These are phyloP conservation scores for Plasmodium coatneyi DNA, from an alignment of 169 alveolate species.

Conservation along the genomic window DNA sequence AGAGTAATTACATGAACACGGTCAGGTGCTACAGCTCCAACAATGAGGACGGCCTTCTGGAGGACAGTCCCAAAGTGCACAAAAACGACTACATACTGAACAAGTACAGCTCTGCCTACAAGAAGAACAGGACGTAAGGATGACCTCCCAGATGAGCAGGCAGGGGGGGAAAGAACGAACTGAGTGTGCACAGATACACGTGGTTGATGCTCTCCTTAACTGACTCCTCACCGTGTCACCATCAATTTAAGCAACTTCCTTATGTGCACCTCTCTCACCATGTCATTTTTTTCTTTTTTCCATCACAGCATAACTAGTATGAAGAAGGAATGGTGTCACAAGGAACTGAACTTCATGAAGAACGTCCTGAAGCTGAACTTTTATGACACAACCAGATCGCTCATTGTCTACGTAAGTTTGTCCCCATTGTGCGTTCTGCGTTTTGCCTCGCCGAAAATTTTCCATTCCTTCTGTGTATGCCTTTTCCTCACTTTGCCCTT, in stretches of 20 bases:
- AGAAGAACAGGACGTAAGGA: slow-evolving; percentile 56
- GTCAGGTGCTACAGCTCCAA: slow-evolving; percentile 51
- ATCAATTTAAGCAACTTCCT: background rate
- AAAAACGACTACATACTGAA: slow-evolving; percentile 46
- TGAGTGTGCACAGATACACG: background rate
- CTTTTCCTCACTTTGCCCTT: background rate
- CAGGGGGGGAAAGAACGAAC: background rate
- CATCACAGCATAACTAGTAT: slow-evolving; percentile 36
- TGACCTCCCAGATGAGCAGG: background rate
- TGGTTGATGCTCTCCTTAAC: background rate
- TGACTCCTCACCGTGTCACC: background rate
- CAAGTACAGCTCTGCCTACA: slow-evolving; percentile 44
- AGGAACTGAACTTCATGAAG: slow-evolving; percentile 67
- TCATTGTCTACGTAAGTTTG: slow-evolving; percentile 56
- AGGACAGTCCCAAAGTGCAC: slow-evolving; percentile 2
- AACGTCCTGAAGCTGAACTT: slow-evolving; percentile 51
- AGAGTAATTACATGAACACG: slow-evolving; percentile 3
- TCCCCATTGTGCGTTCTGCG: background rate
- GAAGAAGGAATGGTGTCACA: slow-evolving; percentile 72
- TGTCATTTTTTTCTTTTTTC: slow-evolving; percentile 3
- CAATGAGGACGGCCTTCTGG: slow-evolving; percentile 32
- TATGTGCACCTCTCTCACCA: background rate
- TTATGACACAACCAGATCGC: slow-evolving; percentile 63
- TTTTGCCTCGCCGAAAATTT: background rate
- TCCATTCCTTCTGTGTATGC: background rate